Percentiles rank a stretch among this genome's conserved stretches.
phyloP scores from a whole-genome alignment of 2,329 filamentous ascomycete genomes.

The Chaetomiaceae sp. region DNA sequence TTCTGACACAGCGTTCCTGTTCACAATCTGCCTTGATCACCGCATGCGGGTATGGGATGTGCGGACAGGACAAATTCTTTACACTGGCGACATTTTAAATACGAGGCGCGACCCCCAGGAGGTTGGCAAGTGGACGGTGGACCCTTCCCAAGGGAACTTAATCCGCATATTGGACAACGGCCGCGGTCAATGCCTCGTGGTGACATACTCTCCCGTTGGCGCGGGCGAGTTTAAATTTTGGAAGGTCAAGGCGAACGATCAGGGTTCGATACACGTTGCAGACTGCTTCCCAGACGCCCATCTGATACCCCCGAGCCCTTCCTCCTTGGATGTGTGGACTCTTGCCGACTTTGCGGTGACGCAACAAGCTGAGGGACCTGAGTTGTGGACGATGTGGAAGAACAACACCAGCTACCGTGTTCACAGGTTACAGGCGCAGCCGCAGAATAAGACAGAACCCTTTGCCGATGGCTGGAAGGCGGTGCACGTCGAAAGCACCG shows the following conservation, averaged over 20 bases:
- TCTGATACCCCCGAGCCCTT: slow-evolving; percentile 65
- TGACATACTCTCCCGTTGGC: slow-evolving; percentile 84
- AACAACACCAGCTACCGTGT: slow-evolving; percentile 76
- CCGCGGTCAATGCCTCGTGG: slow-evolving; percentile 54
- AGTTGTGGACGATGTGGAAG: slow-evolving; percentile 77
- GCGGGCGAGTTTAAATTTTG: slow-evolving; percentile 94
- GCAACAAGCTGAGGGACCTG: slow-evolving; percentile 45
- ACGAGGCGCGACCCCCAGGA: slow-evolving; percentile 63
- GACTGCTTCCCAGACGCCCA: slow-evolving; percentile 64
- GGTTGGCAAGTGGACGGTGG: slow-evolving; percentile 68
- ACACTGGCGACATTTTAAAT: slow-evolving; percentile 73
- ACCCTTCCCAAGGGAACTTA: slow-evolving; percentile 72
- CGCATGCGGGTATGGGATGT: slow-evolving; percentile 86
- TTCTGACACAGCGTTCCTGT: slow-evolving; percentile 51
- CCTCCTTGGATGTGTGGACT: slow-evolving; percentile 72
- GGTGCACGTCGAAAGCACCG: slow-evolving; percentile 57
- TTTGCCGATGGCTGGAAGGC: slow-evolving; percentile 69
- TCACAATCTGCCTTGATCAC: slow-evolving; percentile 87
- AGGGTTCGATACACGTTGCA: slow-evolving; percentile 59
- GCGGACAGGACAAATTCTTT: slow-evolving; percentile 70
- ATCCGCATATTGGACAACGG: slow-evolving; percentile 64
- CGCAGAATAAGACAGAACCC: slow-evolving; percentile 56
- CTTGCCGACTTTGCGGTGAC: slow-evolving; percentile 70
- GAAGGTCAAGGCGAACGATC: slow-evolving; percentile 63
- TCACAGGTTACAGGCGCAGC: slow-evolving; percentile 67